Evolutionary conservation across 2,329 filamentous ascomycete species (phyloP).

Genomic region (Xylariaceae sp.): DNA sequence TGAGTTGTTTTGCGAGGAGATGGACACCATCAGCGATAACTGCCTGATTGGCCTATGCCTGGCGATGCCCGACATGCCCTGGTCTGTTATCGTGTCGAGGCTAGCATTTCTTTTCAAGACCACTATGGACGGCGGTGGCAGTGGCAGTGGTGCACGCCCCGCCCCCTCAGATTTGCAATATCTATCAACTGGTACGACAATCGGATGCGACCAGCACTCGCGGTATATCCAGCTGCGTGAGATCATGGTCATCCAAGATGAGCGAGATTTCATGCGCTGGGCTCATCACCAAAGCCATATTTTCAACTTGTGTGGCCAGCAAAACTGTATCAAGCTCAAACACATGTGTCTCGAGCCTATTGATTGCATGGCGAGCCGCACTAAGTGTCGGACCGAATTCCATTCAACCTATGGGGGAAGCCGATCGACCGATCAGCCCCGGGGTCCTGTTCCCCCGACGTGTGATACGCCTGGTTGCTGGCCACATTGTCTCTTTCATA

Average conservation of each 20-base stretch:
- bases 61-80: slow-evolving; percentile 12
- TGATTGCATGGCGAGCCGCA: slow-evolving; percentile 8
- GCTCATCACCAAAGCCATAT: slow-evolving; percentile 11
- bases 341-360: slow-evolving; percentile 13
- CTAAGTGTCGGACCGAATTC: slow-evolving; percentile 1
- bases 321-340: slow-evolving; percentile 10
- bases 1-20: slow-evolving; percentile 10
- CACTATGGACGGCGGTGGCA: not conserved
- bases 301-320: slow-evolving; percentile 11
- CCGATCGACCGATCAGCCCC: not conserved
- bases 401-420: not conserved
- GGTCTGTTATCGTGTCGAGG: slow-evolving; percentile 13
- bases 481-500: slow-evolving; percentile 3
- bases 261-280: slow-evolving; percentile 15
- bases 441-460: not conserved
- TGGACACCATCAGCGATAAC: slow-evolving; percentile 10
- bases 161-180: not conserved
- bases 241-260: slow-evolving; percentile 10
- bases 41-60: slow-evolving; percentile 15
- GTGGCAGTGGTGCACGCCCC: too few relatives aligned
- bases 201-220: slow-evolving; percentile 5
- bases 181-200: slow-evolving; percentile 3
- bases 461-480: slow-evolving; percentile 9
- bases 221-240: slow-evolving; percentile 9
- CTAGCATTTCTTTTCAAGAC: slow-evolving; percentile 11